phyloP scores from a whole-genome alignment of 768 basidiomycete genomes.

The Lactifluus echinatus region DNA sequence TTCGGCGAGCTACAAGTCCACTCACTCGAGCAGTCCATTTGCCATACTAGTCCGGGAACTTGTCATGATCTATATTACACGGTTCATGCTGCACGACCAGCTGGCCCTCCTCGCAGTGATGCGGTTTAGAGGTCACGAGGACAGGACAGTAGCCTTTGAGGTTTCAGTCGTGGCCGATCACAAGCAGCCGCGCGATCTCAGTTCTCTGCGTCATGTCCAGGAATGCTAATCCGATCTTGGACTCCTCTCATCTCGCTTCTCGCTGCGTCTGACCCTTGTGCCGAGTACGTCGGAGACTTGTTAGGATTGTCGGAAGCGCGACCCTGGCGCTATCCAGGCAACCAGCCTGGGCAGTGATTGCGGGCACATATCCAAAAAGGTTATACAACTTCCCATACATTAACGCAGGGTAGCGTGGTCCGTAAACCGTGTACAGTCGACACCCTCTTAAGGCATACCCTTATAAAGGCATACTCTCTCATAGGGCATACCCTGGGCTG shows the following conservation, averaged over 20 bases:
- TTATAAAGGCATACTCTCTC: too few relatives aligned
- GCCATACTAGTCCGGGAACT: background rate
- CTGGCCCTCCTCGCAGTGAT: background rate
- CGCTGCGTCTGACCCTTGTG: background rate
- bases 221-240: background rate
- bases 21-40: background rate
- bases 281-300: constrained; percentile 5
- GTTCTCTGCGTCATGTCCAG: background rate
- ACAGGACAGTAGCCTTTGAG: background rate
- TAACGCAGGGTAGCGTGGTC: background rate
- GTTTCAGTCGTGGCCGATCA: background rate
- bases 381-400: background rate
- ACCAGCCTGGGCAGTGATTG: background rate
- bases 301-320: background rate
- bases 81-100: background rate
- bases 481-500: too few relatives aligned
- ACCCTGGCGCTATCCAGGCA: background rate
- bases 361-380: background rate
- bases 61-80: background rate
- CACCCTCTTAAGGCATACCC: too few relatives aligned
- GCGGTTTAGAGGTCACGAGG: background rate
- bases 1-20: background rate
- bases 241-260: background rate
- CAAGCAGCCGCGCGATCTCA: background rate
- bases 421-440: too few relatives aligned